Evolutionary conservation across 441 rosid species (phyloP), one percentile per base, ranked within the genome.

Genomic region (Bocquillonia castaneifolia): DNA sequence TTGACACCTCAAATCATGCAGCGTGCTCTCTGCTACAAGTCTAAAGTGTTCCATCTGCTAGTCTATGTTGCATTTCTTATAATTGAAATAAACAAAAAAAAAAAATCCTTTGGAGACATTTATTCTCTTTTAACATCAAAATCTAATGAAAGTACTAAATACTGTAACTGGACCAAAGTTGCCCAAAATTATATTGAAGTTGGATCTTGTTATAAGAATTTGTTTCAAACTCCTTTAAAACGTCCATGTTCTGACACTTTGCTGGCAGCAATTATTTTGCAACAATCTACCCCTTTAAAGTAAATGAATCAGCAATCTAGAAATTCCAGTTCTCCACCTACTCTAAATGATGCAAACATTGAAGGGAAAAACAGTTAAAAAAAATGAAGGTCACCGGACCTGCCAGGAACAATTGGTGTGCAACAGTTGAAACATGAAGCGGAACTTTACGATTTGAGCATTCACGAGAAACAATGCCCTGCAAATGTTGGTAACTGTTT

Each of bases 381-480:
- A n/a, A 4, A 4, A 22, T 50, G 39, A 58, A 51, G 74, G 50
- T 15, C 14, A 77, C 55, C 14, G 42, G 66, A 91, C 99, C 99
- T 77, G 97, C 88, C 59, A 91, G 48, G 80, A 94, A 91, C 60
- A 91, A 81, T 71, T 94, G 97, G 81, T 81, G 90, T 65, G 97
- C 97, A 62, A 79, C 76, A 40, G 96, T 84, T 78, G 97, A 84
- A 76, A 94, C 68, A 75, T 83, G 92, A 77, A 94, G 96, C 39
- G 99, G 93, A 79, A 94, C 82, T 78, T 88, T 88, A 55, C 68
- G 89, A 68, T 84, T 72, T n/a, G 89, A 82, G 75, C 88, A 80
- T 80, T 94, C 99, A 70, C 77, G 88, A 47, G 84, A 75, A 72
- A 91, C 96, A 86, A 94, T 94, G 67, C 96, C 97, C 97, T 94